Evolutionary conservation across 768 basidiomycete genomes (phyloP), one percentile per base, ranked within the genome.

Genomic region (Calocybe cyanea): DNA sequence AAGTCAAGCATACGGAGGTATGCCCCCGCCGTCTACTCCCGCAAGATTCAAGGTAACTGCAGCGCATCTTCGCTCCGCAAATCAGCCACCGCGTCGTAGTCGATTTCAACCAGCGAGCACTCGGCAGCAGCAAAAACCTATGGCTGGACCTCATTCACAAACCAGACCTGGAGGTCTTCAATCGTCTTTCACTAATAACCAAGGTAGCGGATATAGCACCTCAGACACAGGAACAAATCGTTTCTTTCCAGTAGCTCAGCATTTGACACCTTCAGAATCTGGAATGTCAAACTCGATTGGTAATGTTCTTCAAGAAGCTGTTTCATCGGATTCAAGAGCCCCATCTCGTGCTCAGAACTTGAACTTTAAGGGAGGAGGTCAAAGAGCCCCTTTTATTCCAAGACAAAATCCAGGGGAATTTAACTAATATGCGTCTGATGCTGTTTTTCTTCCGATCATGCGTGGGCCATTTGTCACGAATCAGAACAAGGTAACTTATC

Each of bases 131-230:
- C 59, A 51, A 36, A 62, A 46, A 28, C 55, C 48, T 41, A 81
- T 82, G 78, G 76, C 71, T 15, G 80, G 79, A 4, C 79, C 78
- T 1, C 69, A 74, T 10, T 72, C 74, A 15, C 80, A 78, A 47
- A 60, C 67, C 50, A 41, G 65, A 53, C 41, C 34, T 11, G 28
- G 36, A 19, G 40, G 46, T 49, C 38, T 28, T 33, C 52, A 52
- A 34, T 42, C 51, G n/a, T 31, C 45, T 30, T 51, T 57, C 31
- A 46, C 31, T 31, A 40, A 45, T 36, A 33, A 38, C 7, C 24
- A 35, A 4, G 20, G 40, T 43, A 15, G 42, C 31, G 38, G 45
- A 41, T 11, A 54, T 45, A 41, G 46, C 50, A 38, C 21, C 19
- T 34, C 15, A 14, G 17, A 38, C 42, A 31, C 28, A 36, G 35